Conservation (phyloP, 2,329 filamentous ascomycete genomes). For the Fusarium nygamai region DNA sequence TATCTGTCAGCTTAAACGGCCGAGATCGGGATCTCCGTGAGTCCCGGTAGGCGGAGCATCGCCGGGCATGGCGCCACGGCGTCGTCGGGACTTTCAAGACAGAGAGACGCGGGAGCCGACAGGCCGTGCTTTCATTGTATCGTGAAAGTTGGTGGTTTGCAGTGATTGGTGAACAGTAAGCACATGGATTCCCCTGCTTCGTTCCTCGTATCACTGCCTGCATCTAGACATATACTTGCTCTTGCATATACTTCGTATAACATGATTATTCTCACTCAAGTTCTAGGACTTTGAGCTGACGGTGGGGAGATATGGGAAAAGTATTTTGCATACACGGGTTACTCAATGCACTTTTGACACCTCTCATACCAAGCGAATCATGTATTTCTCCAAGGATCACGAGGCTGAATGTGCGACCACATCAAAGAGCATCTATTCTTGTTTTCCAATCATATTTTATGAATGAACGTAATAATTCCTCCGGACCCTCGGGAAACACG, state of each 20-base stretch:
- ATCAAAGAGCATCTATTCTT: neutral
- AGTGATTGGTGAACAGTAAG: slow-evolving; percentile 1
- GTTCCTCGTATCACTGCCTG: slow-evolving; percentile 15
- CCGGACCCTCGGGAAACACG: slow-evolving; percentile 15
- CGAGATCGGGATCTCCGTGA: neutral
- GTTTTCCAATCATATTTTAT: slow-evolving; percentile 1
- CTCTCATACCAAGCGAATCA: neutral
- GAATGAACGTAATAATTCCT: neutral
- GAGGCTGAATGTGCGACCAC: slow-evolving; percentile 1
- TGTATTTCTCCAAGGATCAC: neutral
- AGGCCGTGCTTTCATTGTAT: neutral
- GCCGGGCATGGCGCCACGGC: slow-evolving; percentile 29
- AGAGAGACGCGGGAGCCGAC: neutral
- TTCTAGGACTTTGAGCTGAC: slow-evolving; percentile 7
- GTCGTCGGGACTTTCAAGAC: slow-evolving; percentile 13
- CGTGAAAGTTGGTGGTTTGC: neutral
- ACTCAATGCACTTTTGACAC: neutral
- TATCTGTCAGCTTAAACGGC: neutral
- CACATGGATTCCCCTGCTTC: slow-evolving; percentile 9
- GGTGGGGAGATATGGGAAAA: neutral
- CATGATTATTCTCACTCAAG: neutral
- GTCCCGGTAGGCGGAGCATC: slow-evolving; percentile 16
- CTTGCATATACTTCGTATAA: neutral
- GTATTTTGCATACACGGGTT: slow-evolving; percentile 1
- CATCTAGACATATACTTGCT: neutral